Base-by-base conservation (phyloP, 2,329 filamentous ascomycete genomes). In the Xylariaceae sp. region DNA sequence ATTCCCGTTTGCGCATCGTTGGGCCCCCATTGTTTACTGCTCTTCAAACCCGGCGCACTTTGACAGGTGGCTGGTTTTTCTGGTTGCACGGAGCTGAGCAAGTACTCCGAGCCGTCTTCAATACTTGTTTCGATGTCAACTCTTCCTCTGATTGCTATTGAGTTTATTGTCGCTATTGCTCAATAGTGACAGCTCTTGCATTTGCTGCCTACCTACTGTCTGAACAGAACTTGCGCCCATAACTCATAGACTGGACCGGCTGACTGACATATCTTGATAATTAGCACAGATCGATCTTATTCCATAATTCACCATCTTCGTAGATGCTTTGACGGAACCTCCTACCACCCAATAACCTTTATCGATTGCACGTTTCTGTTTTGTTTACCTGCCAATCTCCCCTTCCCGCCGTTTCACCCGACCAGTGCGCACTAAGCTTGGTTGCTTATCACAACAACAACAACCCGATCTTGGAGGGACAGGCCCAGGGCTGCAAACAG, bases 11-110 rank as follows among this genome's bases (percentile, higher is more conserved):
- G 58, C 55, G 58, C 52, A 31, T 52, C n/a, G 58, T 58, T 56
- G 44, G 61, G 51, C 54, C 52, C 41, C 55, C 26, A 39, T 46
- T 53, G 48, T 58, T 58, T 51, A 48, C 54, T 54, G 53, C 55
- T 61, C 62, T 31, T 43, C 56, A 48, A 55, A 50, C 56, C 57
- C 37, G 58, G 60, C 58, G 62, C 62, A 68, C 60, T 63, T 62
- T 40, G 19, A 34, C 52, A 62, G 59, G 57, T 11, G 28, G 28
- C 39, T 41, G n/a, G 6, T 33, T 49, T 39, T 56, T 29, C 16
- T 28, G 33, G 19, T 17, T 39, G 39, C 28, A 14, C 19, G 40
- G 62, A 56, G 61, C 61, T 61, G 58, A 56, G 62, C 21, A 46
- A 61, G 40, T 39, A 17, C 37, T 48, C 50, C 54, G 48, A 59